Evolutionary conservation across 75 land plant genomes (phyloP).

Genomic region (Larix kaempferi): DNA sequence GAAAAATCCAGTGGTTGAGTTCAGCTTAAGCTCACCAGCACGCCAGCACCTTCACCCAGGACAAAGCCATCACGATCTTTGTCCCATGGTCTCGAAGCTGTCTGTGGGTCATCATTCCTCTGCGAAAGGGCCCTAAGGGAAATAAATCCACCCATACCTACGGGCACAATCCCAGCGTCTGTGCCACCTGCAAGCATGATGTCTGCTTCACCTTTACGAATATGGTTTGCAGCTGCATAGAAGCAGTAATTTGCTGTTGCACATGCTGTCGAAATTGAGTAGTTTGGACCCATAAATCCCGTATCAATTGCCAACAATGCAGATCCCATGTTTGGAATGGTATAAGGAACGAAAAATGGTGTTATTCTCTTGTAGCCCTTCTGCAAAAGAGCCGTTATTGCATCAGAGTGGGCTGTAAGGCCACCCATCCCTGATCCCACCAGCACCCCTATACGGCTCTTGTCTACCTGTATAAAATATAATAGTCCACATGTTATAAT

Average conservation of each 20-base stretch:
- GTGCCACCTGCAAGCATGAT: conserved; percentile 53
- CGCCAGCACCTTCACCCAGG: conserved; percentile 55
- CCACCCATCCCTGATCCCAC: conserved; percentile 55
- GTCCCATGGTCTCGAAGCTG: conserved; percentile 56
- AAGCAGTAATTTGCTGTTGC: conserved; percentile 54
- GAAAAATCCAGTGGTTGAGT: background rate
- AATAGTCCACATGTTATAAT: background rate
- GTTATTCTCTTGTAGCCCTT: conserved; percentile 47
- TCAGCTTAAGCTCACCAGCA: conserved; percentile 24
- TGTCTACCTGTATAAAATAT: conserved; percentile 29
- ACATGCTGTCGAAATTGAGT: conserved; percentile 54
- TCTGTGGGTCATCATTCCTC: conserved; percentile 47
- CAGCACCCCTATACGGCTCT: conserved; percentile 32
- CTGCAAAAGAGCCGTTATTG: conserved; percentile 37
- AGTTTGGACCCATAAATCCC: conserved; percentile 51
- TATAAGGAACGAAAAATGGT: conserved; percentile 49
- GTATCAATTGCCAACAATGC: conserved; percentile 44
- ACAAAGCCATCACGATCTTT: conserved; percentile 54
- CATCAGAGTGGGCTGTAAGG: conserved; percentile 33
- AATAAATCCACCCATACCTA: conserved; percentile 45
- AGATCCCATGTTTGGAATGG: conserved; percentile 54
- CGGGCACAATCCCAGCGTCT: conserved; percentile 49
- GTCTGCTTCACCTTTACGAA: conserved; percentile 49
- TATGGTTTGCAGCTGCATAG: conserved; percentile 47
- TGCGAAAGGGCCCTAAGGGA: conserved; percentile 48